These are phyloP conservation scores for Fusarium coicis DNA, from an alignment of 2,329 filamentous ascomycete species.

Conservation along the genomic window DNA sequence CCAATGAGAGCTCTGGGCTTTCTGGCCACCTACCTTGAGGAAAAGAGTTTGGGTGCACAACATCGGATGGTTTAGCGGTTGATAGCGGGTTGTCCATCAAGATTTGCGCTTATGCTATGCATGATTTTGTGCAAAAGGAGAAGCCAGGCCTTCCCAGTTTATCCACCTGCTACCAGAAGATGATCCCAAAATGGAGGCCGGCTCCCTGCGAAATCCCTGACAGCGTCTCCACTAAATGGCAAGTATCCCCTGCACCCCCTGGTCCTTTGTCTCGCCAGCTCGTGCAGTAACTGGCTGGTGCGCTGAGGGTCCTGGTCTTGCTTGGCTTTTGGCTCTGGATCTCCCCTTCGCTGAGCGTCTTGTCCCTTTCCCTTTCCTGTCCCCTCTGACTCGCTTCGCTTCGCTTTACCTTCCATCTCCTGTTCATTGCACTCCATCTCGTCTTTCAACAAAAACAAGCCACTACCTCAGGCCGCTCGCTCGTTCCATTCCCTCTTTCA, in stretches of 20 bases:
- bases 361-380: slow-evolving; percentile 38
- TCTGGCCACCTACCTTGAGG: background rate
- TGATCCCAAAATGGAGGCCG: slow-evolving; percentile 30
- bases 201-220: slow-evolving; percentile 28
- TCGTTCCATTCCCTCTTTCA: slow-evolving; percentile 57
- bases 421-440: slow-evolving; percentile 44
- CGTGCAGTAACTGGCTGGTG: slow-evolving; percentile 26
- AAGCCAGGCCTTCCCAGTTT: slow-evolving; percentile 9
- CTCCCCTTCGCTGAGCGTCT: slow-evolving; percentile 31
- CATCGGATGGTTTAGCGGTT: background rate
- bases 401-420: slow-evolving; percentile 36
- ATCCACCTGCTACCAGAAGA: slow-evolving; percentile 20
- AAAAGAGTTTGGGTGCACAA: background rate
- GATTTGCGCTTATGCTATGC: slow-evolving; percentile 19
- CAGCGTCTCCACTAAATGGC: slow-evolving; percentile 13
- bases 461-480: slow-evolving; percentile 50
- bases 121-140: slow-evolving; percentile 30
- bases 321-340: slow-evolving; percentile 13
- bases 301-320: slow-evolving; percentile 6
- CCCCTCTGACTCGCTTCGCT: slow-evolving; percentile 41
- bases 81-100: slow-evolving; percentile 1
- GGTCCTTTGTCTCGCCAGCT: slow-evolving; percentile 22
- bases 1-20: background rate
- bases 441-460: slow-evolving; percentile 56
- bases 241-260: slow-evolving; percentile 30